Evolutionary conservation across 2,329 filamentous ascomycete genomes (phyloP).

Genomic region (Macrophomina pseudophaseolina): DNA sequence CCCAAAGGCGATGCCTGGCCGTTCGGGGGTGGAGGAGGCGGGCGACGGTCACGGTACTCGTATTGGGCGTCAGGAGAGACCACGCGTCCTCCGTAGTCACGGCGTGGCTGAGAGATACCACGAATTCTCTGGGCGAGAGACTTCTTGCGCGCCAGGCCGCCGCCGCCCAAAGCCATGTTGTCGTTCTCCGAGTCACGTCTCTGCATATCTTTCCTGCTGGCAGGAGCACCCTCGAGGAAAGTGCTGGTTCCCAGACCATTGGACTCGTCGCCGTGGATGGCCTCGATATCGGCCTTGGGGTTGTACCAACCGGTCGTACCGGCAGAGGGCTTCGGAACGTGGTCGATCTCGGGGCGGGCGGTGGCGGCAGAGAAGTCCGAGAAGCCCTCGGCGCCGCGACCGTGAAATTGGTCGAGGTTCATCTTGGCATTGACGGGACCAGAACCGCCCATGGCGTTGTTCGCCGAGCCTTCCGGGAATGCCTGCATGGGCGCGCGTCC

Average conservation of each 20-base stretch:
- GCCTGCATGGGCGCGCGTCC: slow-evolving; percentile 92
- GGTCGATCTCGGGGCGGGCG: slow-evolving; percentile 31
- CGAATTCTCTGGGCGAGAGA: slow-evolving; percentile 91
- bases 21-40: slow-evolving; percentile 27
- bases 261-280: slow-evolving; percentile 82
- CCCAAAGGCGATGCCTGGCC: slow-evolving; percentile 17
- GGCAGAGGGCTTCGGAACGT: slow-evolving; percentile 33
- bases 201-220: slow-evolving; percentile 78
- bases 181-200: slow-evolving; percentile 74
- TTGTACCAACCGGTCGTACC: slow-evolving; percentile 46
- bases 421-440: slow-evolving; percentile 82
- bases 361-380: slow-evolving; percentile 68
- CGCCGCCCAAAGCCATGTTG: slow-evolving; percentile 48
- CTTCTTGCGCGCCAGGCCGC: slow-evolving; percentile 81
- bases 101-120: slow-evolving; percentile 75
- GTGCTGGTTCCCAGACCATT: slow-evolving; percentile 90
- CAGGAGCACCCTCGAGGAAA: slow-evolving; percentile 92
- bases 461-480: slow-evolving; percentile 88
- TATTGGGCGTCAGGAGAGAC: slow-evolving; percentile 61
- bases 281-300: slow-evolving; percentile 58
- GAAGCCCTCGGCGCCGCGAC: slow-evolving; percentile 83
- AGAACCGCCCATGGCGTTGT: slow-evolving; percentile 87
- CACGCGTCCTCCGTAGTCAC: slow-evolving; percentile 54
- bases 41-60: slow-evolving; percentile 33
- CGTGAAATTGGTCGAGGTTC: slow-evolving; percentile 88